phyloP scores from a whole-genome alignment of 257 asterid genomes.

The Solanum okadae region DNA sequence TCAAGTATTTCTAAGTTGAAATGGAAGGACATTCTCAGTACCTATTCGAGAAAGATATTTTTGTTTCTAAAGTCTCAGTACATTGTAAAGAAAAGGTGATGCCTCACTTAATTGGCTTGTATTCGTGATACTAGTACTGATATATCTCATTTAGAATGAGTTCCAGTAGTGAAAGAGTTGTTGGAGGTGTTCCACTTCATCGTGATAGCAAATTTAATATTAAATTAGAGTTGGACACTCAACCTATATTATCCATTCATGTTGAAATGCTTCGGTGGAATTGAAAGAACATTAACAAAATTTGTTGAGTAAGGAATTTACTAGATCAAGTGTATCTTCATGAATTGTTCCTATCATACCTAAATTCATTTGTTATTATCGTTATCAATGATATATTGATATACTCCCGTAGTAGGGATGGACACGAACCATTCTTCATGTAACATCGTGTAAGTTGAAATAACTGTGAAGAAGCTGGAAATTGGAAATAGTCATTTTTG shows the following conservation, averaged over 20 bases:
- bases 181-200: not conserved
- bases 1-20: no score
- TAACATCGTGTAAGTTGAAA: no score
- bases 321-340: not conserved
- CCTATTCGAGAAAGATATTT: not conserved
- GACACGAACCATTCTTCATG: not conserved
- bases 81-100: not conserved
- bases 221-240: not conserved
- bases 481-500: no score
- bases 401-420: not conserved
- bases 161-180: not conserved
- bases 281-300: not conserved
- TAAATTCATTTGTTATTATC: not conserved
- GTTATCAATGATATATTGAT: not conserved
- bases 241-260: not conserved
- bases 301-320: not conserved
- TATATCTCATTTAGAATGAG: not conserved
- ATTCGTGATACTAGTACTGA: not conserved
- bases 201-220: not conserved
- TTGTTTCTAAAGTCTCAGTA: not conserved
- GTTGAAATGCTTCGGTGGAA: not conserved
- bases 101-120: not conserved
- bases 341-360: not conserved
- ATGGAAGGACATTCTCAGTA: no score
- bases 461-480: no score